Conservation (phyloP, 192 early-diverging fungal genomes). For the Oehlia diaphana region DNA sequence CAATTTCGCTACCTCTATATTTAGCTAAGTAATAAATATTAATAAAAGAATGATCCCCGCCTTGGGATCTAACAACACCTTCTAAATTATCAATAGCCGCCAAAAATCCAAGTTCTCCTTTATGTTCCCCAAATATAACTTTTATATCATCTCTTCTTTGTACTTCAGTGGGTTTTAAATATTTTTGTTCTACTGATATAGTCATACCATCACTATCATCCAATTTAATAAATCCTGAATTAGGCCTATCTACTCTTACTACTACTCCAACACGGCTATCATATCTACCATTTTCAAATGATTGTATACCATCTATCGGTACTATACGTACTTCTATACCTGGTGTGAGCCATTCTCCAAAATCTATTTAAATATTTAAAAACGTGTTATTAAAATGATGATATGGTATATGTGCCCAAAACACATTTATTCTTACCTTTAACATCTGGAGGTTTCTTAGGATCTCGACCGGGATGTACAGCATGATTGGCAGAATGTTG, state of each 20-base stretch:
- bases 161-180: conserved; percentile 58
- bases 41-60: conserved; percentile 57
- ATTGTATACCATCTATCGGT: conserved; percentile 29
- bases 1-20: conserved; percentile 40
- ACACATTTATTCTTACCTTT: background rate
- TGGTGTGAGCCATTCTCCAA: conserved; percentile 53
- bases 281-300: conserved; percentile 40
- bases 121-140: conserved; percentile 60
- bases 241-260: conserved; percentile 44
- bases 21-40: conserved; percentile 55
- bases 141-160: conserved; percentile 74
- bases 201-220: conserved; percentile 45
- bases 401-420: background rate
- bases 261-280: conserved; percentile 54
- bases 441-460: background rate
- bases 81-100: conserved; percentile 74
- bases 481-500: conserved; percentile 45
- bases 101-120: conserved; percentile 62
- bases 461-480: conserved; percentile 42
- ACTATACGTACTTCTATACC: conserved; percentile 54
- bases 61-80: conserved; percentile 69
- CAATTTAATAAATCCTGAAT: conserved; percentile 7
- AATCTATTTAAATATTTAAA: background rate
- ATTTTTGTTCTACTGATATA: conserved; percentile 40
- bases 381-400: background rate